Base-by-base conservation (phyloP, 179 eudicot genomes). In the Pouteria campechiana region DNA sequence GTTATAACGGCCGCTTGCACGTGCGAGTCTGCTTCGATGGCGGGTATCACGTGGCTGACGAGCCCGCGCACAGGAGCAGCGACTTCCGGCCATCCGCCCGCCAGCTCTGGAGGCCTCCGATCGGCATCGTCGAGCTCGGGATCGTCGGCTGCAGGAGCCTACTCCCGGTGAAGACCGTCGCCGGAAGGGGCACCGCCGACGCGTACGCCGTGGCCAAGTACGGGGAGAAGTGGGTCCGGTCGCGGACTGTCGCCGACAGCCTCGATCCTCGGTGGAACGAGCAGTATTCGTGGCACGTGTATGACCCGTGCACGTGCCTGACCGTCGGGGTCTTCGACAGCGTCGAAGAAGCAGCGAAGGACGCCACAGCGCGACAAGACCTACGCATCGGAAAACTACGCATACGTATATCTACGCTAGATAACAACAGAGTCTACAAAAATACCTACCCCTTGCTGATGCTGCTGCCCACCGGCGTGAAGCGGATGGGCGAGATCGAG, bases 1-100 rank as follows among this genome's bases (percentile, higher is more conserved):
- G n/a, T n/a, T 85, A 85, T 33, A 74, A 58, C 41, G 83, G 93
- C n/a, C 76, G 93, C 54, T 58, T 84, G 24, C 95, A 90, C 15
- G 17, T 90, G 46, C 54, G 93, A 43, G 55, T 90, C 4, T 90
- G 93, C 34, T 81, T 90, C 15, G 98, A 90, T 32, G 98, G 98
- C 20, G 98, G 98, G 60, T 90, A 90, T 49, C 93, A 90, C 41
- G 98, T 90, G 50, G 85, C 85, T 93, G 98, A 90, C 21, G 98
- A 90, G 60, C 73, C 83, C 0, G 90, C 90, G 42, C 75, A 90
- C 17, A 70, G 76, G 42, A 71, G 93, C 41, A 90, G 95, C 32
- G 93, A 90, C 45, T 90, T 78, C 28, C 86, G 90, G 1, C 98
- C 98, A 9, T 81, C 95, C 1, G 98, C 98, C 0, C 69, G 87